Base-by-base conservation (phyloP, 345 rosid genomes). In the Heritiera littoralis region DNA sequence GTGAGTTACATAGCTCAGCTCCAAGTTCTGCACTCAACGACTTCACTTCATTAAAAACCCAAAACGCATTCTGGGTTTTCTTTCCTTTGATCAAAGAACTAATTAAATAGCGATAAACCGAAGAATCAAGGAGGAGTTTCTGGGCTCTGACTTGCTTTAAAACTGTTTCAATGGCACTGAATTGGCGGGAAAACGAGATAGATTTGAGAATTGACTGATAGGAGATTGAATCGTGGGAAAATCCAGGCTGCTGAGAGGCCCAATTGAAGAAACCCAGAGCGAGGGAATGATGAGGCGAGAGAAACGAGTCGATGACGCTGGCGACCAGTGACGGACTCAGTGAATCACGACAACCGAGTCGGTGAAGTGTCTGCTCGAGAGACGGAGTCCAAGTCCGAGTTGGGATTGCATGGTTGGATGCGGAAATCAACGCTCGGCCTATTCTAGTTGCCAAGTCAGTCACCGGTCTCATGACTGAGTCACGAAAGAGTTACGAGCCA, bases 191-290 rank as follows among this genome's bases (percentile, higher is more conserved):
- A 49, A 82, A 79, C 7, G 90, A 93, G 46, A 93, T 94, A 46
- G 92, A 90, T 67, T 87, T 93, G 79, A 95, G 82, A 77, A 95
- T 70, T 15, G 98, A 90, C n/a, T 86, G 87, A 78, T 92, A 95
- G 14, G 94, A 86, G 73, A 87, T 20, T 0, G 94, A 82, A 63
- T 85, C 89, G 81, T 95, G 98, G 9, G 86, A 45, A 83, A 88
- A 95, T 60, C 90, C 89, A 12, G 98, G 97, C 67, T 93, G 97
- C 83, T 93, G 94, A 30, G 95, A 85, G 6, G 95, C 91, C 98
- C 98, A 95, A 80, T 93, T 85, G 92, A 95, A 95, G 87, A 95
- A 92, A 58, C 98, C 97, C 23, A 95, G 92, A 45, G 98, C 93
- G 20, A 95, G 93, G 0, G 94, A 89, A 76, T 87, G 90, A 72